Evolutionary conservation across 1,139 yeast species (phyloP), one percentile per base, ranked within the genome.

Genomic region (Pichia sp.): DNA sequence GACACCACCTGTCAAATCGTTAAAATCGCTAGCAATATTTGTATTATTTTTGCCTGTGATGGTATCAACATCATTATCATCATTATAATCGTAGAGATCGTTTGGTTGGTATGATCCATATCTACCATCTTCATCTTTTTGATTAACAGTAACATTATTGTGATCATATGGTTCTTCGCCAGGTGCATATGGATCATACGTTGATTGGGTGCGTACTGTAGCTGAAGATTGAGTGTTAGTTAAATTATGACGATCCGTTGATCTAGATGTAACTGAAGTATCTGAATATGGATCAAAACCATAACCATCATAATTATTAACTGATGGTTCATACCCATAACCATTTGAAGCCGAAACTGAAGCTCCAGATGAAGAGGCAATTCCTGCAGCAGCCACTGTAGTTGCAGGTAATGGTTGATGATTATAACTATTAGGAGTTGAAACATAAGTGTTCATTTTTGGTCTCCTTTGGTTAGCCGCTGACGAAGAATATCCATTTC

Each of bases 111-210:
- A 42, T 9, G 38, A 38, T 26, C 40, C 48, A 22, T 36, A 36
- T 6, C 24, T 23, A 22, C 23, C 41, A 31, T n/a, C n/a, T n/a
- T n/a, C n/a, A n/a, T n/a, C n/a, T n/a, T n/a, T n/a, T n/a, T n/a
- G n/a, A n/a, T n/a, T n/a, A n/a, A n/a, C n/a, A n/a, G n/a, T n/a
- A n/a, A n/a, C n/a, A n/a, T n/a, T n/a, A n/a, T n/a, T n/a, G n/a
- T n/a, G n/a, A 2, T 27, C 37, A 35, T 45, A 45, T 28, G 45
- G 44, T 34, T 40, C 51, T 32, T 47, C 46, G 22, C 47, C 47
- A 20, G 51, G 51, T 10, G 52, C 53, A 40, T 52, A 55, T 28
- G 58, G 57, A 32, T 53, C 53, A 32, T 54, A 55, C 5, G 51
- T 46, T 1, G 44, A 37, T 24, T 34, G 23, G 28, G 47, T 46